phyloP scores from a whole-genome alignment of 768 basidiomycete genomes.

The Strobilomyces confusus region DNA sequence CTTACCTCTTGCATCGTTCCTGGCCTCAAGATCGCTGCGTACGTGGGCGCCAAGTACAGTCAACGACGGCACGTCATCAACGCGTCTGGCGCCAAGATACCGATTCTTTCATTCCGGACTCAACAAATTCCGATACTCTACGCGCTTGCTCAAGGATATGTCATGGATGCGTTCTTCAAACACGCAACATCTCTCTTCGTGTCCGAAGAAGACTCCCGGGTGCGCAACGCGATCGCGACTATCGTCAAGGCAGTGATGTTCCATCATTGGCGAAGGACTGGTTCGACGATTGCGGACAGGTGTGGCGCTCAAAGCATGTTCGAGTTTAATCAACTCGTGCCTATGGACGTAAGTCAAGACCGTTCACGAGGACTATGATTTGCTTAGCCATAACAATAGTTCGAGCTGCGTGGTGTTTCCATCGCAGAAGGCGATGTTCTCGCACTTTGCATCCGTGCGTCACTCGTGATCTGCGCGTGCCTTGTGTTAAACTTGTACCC shows the following conservation, averaged over 20 bases:
- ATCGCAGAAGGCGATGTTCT: slow-evolving; percentile 1
- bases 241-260: not conserved
- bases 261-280: not conserved
- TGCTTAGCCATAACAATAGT: not conserved
- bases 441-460: not conserved
- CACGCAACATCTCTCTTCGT: not conserved
- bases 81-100: not conserved
- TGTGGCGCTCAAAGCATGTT: not conserved
- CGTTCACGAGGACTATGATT: not conserved
- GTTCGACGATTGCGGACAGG: not conserved
- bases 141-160: not conserved
- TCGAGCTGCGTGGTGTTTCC: not conserved
- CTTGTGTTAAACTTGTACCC: not conserved
- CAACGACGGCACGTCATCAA: not conserved
- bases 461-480: not conserved
- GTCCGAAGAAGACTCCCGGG: not conserved
- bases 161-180: not conserved
- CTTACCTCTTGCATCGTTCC: not conserved
- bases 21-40: not conserved
- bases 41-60: not conserved
- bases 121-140: not conserved
- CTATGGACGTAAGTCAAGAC: not conserved
- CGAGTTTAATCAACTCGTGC: not conserved
- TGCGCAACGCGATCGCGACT: not conserved
- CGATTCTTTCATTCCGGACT: not conserved